A percentile compares a stretch with the other conserved stretches of the same genome.
These are phyloP conservation scores for Russula brevipes DNA, from an alignment of 768 basidiomycete genomes.

Conservation along the genomic window DNA sequence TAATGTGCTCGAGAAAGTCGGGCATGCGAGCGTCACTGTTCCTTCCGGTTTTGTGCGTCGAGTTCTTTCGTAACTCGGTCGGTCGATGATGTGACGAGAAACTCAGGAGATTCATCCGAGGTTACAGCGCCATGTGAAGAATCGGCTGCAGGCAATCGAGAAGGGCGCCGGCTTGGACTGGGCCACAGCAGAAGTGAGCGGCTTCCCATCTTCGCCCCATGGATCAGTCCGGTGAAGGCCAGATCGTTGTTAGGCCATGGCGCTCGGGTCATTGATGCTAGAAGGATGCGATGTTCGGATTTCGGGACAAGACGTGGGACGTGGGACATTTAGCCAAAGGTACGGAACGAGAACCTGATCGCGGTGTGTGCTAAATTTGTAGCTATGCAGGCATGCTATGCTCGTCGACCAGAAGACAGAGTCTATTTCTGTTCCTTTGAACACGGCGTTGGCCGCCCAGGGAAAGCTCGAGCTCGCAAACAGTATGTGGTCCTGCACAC, in stretches of 20 bases:
- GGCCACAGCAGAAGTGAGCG: constrained; percentile 77
- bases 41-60: constrained; percentile 59
- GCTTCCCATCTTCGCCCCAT: not conserved
- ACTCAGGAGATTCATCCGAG: constrained; percentile 75
- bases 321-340: constrained; percentile 86
- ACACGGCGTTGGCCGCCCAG: constrained; percentile 52
- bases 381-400: constrained; percentile 68
- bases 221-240: not conserved
- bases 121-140: constrained; percentile 73
- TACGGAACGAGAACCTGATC: constrained; percentile 25
- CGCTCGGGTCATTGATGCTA: constrained; percentile 80
- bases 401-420: constrained; percentile 85
- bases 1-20: constrained; percentile 52
- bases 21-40: constrained; percentile 59
- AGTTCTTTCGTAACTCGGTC: not conserved
- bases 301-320: constrained; percentile 88
- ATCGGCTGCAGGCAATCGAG: constrained; percentile 63
- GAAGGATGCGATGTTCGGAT: constrained; percentile 83
- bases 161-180: constrained; percentile 75
- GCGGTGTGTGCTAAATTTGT: not conserved
- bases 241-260: constrained; percentile 56
- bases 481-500: constrained; percentile 43
- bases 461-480: constrained; percentile 81
- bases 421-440: constrained; percentile 73
- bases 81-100: not conserved